phyloP scores from a whole-genome alignment of 805 yeast genomes.

The Wickerhamomyces queroliae region DNA sequence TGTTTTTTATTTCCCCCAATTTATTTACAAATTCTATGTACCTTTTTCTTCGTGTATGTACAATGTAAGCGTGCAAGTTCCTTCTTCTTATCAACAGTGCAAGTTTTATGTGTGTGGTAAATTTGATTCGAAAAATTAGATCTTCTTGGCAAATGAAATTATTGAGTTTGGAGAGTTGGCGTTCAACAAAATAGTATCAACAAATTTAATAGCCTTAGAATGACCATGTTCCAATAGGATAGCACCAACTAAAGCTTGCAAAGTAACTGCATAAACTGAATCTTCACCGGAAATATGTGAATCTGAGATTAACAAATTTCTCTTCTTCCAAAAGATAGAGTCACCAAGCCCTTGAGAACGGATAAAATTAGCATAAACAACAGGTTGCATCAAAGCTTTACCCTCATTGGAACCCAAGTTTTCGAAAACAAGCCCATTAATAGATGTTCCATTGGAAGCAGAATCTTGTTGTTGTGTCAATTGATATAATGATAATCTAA shows the following conservation, averaged over 20 bases:
- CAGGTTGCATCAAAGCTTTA: constrained; percentile 45
- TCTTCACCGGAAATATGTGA: constrained; percentile 50
- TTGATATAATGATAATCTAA: constrained; percentile 27
- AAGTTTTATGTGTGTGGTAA: neutral
- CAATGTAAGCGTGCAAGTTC: neutral
- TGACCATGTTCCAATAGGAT: constrained; percentile 59
- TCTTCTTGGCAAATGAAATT: constrained; percentile 6
- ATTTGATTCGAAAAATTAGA: neutral
- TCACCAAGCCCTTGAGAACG: constrained; percentile 40
- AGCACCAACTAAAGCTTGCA: constrained; percentile 65
- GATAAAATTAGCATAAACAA: constrained; percentile 47
- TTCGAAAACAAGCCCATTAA: constrained; percentile 49
- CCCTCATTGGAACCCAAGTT: constrained; percentile 53
- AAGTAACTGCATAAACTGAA: constrained; percentile 45
- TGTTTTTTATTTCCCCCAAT: neutral
- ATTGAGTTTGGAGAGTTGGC: constrained; percentile 16
- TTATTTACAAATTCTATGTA: neutral
- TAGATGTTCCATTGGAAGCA: constrained; percentile 17
- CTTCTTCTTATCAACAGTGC: neutral
- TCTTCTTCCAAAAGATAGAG: constrained; percentile 62
- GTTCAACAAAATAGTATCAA: constrained; percentile 40
- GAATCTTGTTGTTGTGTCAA: constrained; percentile 15
- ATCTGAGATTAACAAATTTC: constrained; percentile 38
- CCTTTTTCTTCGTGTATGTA: neutral
- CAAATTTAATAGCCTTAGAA: constrained; percentile 49